Evolutionary conservation across 2,329 filamentous ascomycete genomes (phyloP).

Genomic region (Stemphylium beticola): DNA sequence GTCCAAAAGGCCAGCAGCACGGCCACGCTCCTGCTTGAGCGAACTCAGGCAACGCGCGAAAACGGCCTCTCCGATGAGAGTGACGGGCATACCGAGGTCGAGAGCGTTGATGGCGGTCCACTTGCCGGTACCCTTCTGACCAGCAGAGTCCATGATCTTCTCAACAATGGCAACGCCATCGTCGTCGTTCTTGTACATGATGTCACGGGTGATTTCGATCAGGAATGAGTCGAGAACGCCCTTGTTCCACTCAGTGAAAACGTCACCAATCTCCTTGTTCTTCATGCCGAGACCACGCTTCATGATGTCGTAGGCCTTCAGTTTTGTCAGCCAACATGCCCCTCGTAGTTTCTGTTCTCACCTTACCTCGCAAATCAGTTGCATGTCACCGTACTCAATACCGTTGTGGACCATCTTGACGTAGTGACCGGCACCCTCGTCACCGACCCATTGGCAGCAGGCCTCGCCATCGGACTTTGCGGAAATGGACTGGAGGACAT

Average conservation of each 20-base stretch:
- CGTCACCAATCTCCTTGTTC: constrained; percentile 94
- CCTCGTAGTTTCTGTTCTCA: not conserved
- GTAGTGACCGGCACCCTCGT: constrained; percentile 99
- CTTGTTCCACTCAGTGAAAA: constrained; percentile 96
- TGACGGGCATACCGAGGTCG: constrained; percentile 98
- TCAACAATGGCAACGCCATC: constrained; percentile 90
- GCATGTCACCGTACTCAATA: constrained; percentile 99
- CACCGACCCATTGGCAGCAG: constrained; percentile 99
- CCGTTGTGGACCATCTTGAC: constrained; percentile 99
- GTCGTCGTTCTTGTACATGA: constrained; percentile 98
- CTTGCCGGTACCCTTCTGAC: constrained; percentile 99
- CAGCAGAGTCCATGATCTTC: constrained; percentile 98
- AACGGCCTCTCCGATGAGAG: constrained; percentile 95
- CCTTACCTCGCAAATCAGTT: constrained; percentile 95
- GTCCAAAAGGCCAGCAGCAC: constrained; percentile 78
- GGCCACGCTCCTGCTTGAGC: constrained; percentile 89
- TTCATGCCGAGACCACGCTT: constrained; percentile 92
- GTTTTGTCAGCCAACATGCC: constrained; percentile 19
- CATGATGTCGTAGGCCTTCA: constrained; percentile 97
- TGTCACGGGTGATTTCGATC: constrained; percentile 98
- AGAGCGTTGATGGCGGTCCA: constrained; percentile 99
- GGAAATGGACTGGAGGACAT: constrained; percentile 96
- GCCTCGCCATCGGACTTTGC: constrained; percentile 97
- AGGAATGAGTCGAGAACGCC: constrained; percentile 97
- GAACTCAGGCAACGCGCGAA: constrained; percentile 92